Percentiles rank a stretch among this genome's conserved stretches.
These are phyloP conservation scores for Macrolepiota dolichaula DNA, from an alignment of 768 basidiomycete species.

Conservation along the genomic window DNA sequence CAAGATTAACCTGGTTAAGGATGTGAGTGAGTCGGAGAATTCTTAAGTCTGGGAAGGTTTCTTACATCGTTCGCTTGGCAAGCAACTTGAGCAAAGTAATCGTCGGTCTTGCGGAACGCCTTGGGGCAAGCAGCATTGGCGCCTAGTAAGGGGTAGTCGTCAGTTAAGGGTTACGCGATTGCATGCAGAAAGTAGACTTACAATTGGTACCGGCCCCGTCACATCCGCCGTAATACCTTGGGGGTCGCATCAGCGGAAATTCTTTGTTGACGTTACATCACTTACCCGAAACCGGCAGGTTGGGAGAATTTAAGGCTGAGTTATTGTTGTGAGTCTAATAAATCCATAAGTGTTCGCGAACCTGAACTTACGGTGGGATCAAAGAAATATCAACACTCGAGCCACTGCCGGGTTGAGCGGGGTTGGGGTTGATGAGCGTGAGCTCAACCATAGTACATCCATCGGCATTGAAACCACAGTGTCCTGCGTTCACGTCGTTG, in stretches of 20 bases:
- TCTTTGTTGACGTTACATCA: not conserved
- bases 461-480: constrained; percentile 36
- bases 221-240: constrained; percentile 40
- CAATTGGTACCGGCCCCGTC: constrained; percentile 40
- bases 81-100: constrained; percentile 35
- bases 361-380: constrained; percentile 35
- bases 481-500: constrained; percentile 20
- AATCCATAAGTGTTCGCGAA: not conserved
- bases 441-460: constrained; percentile 34
- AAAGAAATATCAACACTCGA: constrained; percentile 20
- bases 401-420: constrained; percentile 12
- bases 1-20: constrained; percentile 27
- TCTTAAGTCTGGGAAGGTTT: not conserved
- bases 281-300: constrained; percentile 35
- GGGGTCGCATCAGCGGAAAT: not conserved
- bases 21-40: not conserved
- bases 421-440: constrained; percentile 26
- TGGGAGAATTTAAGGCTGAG: constrained; percentile 37
- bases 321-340: not conserved
- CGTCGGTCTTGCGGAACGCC: constrained; percentile 33
- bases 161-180: not conserved
- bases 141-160: constrained; percentile 22
- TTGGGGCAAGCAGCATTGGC: constrained; percentile 27
- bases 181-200: constrained; percentile 18
- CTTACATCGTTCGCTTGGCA: constrained; percentile 34